A percentile compares a stretch with the other conserved stretches of the same genome.
These are phyloP conservation scores for Apiotrichum domesticum DNA, from an alignment of 1,284 basidiomycete species.

Conservation along the genomic window DNA sequence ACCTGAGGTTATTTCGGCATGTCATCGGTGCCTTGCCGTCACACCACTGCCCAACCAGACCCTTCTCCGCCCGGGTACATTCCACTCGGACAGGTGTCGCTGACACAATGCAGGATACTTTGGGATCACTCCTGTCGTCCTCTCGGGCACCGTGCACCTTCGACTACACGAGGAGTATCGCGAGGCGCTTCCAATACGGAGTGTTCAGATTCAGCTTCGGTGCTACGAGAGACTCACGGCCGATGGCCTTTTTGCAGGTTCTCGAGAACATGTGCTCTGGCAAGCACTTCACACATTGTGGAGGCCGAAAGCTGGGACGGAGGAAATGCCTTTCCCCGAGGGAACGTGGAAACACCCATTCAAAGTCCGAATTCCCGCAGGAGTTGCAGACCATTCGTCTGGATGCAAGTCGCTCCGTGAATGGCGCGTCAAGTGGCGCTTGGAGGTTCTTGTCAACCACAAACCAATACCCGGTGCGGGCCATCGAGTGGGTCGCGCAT, in stretches of 20 bases:
- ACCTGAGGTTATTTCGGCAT: not conserved
- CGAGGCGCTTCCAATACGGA: constrained; percentile 22
- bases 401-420: constrained; percentile 27
- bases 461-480: constrained; percentile 37
- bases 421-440: constrained; percentile 34
- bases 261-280: constrained; percentile 26
- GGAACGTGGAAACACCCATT: constrained; percentile 28
- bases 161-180: constrained; percentile 16
- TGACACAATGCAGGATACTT: constrained; percentile 27
- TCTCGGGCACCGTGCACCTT: constrained; percentile 23
- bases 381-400: constrained; percentile 18
- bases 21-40: not conserved
- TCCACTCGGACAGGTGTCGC: too few relatives aligned
- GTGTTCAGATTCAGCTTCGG: constrained; percentile 21
- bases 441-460: constrained; percentile 36
- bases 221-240: constrained; percentile 26
- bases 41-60: not conserved
- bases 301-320: constrained; percentile 14
- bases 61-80: not conserved
- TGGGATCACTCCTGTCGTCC: constrained; percentile 34
- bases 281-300: constrained; percentile 24
- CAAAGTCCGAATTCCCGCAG: constrained; percentile 26
- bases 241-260: constrained; percentile 14
- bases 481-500: constrained; percentile 24
- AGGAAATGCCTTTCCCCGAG: not conserved